Evolutionary conservation across 148 eudicot species (phyloP).

Genomic region (Cornus florida): DNA sequence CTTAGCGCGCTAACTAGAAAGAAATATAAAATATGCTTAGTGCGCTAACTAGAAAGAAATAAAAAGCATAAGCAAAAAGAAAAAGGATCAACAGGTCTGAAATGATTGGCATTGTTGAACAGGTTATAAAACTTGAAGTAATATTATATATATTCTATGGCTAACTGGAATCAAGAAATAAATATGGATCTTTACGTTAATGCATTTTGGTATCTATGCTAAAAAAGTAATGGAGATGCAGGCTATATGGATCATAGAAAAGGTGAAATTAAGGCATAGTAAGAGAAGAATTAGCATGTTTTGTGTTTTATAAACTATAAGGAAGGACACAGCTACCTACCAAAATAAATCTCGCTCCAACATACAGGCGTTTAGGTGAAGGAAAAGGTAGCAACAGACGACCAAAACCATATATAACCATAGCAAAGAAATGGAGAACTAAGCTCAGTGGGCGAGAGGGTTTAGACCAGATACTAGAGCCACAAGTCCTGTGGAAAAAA

Average conservation of each 20-base stretch:
- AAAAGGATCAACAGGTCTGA: too few species aligned
- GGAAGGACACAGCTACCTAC: constrained; percentile 21
- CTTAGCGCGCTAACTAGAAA: too few species aligned
- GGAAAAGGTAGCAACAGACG: constrained; percentile 7
- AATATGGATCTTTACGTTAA: too few species aligned
- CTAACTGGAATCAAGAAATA: too few species aligned
- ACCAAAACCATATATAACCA: constrained; percentile 9
- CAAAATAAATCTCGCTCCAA: constrained; percentile 36
- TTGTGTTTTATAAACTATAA: not conserved
- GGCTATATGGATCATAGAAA: not conserved
- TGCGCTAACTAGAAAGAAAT: too few species aligned
- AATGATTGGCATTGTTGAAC: too few species aligned
- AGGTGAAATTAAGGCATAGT: not conserved
- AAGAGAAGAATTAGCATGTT: not conserved
- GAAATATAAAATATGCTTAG: too few species aligned
- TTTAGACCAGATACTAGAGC: constrained; percentile 8
- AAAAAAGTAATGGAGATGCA: not conserved
- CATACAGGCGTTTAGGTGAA: constrained; percentile 5
- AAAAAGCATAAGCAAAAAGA: too few species aligned
- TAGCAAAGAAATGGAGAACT: constrained; percentile 6
- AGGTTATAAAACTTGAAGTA: too few species aligned
- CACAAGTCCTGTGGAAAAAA: constrained; percentile 3
- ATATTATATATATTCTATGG: too few species aligned
- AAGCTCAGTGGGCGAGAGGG: constrained; percentile 7
- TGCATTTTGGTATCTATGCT: not conserved